Percentiles rank a stretch among this genome's conserved stretches.
These are phyloP conservation scores for Guyanaporus albipodus DNA, from an alignment of 768 basidiomycete genomes.

Conservation along the genomic window DNA sequence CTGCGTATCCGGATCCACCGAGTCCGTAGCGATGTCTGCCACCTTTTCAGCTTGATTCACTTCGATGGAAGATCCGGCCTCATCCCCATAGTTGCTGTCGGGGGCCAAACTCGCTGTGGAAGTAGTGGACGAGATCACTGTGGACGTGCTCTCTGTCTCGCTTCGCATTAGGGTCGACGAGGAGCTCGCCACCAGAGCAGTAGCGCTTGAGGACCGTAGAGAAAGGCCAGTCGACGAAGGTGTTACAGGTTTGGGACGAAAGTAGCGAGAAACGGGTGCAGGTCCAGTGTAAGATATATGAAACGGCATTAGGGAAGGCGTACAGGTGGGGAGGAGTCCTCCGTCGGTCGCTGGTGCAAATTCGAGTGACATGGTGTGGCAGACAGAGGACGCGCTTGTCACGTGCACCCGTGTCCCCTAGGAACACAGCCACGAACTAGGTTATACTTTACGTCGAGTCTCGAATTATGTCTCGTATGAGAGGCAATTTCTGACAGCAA, in stretches of 20 bases:
- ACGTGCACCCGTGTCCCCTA: slow-evolving; percentile 1
- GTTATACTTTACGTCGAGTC: no score
- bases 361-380: slow-evolving; percentile 15
- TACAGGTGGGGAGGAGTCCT: slow-evolving; percentile 35
- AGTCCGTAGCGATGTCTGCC: not conserved
- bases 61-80: not conserved
- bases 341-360: slow-evolving; percentile 12
- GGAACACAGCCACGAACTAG: slow-evolving; percentile 7
- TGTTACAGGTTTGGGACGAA: slow-evolving; percentile 47
- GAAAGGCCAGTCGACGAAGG: slow-evolving; percentile 10
- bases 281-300: slow-evolving; percentile 66
- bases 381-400: not conserved
- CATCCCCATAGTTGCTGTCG: not conserved
- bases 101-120: not conserved
- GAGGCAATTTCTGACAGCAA: no score
- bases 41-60: not conserved
- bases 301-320: slow-evolving; percentile 80
- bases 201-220: slow-evolving; percentile 9
- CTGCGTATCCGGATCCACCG: slow-evolving; percentile 13
- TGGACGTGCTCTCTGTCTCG: slow-evolving; percentile 4
- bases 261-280: slow-evolving; percentile 72
- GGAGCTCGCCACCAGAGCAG: slow-evolving; percentile 11
- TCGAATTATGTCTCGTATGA: no score
- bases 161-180: slow-evolving; percentile 4
- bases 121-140: slow-evolving; percentile 5